Evolutionary conservation across 2,329 filamentous ascomycete species (phyloP), one percentile per base, ranked within the genome.

Genomic region (Hymenoscyphus albidus): DNA sequence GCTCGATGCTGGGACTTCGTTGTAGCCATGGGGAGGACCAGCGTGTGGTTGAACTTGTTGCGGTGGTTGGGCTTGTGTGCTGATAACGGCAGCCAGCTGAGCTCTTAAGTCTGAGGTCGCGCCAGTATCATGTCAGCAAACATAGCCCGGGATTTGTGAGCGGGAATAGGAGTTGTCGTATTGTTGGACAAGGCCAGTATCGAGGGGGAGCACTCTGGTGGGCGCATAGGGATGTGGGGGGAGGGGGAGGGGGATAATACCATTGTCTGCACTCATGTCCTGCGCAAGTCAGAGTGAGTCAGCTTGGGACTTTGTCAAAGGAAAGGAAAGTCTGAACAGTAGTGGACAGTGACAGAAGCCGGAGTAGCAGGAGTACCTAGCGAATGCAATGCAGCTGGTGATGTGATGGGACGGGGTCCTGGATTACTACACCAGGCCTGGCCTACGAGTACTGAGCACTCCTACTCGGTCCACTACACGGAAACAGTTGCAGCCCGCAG

Each of bases 51-150:
- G 56, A 12, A 16, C 35, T 59, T 68, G 69, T 32, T 67, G 67
- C 39, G 63, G 65, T n/a, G 60, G 62, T n/a, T 66, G 66, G n/a
- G 68, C 61, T 42, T 67, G 70, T 18, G 67, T 69, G 63, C 70
- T 72, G 65, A 74, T 75, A 62, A 72, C 72, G 35, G 72, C 72
- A 32, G 73, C 70, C 62, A 76, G 74, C 69, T 75, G 73, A 58
- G 72, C 74, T 73, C 74, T 73, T 70, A 76, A 72, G 66, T 75
- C 74, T 76, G 32, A 64, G 63, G 48, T 61, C 65, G 68, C 67
- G 70, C 63, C 55, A 68, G 64, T 62, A 65, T 69, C 73, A 72
- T 72, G 73, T 74, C 71, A 74, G 73, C 68, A 70, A 61, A 61
- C 62, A 60, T 63, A 42, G 55, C 64, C 57, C 59, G 59, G 63